Conservation (phyloP, 2,329 filamentous ascomycete genomes). For the Xylariaceae sp. region DNA sequence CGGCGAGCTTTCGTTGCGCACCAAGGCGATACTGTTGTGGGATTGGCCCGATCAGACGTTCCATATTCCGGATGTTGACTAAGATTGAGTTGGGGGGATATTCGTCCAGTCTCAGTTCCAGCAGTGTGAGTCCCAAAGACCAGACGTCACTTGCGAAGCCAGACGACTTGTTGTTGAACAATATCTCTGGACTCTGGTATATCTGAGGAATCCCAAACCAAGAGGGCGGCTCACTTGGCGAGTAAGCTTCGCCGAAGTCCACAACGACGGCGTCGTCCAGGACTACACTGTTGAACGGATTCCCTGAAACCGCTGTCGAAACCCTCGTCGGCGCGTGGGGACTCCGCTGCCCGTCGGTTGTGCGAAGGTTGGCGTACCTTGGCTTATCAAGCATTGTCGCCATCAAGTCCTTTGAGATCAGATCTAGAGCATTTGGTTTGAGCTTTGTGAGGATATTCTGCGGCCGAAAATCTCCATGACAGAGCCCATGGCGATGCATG, state of each 20-base stretch:
- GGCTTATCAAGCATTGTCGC: neutral
- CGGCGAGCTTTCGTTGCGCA: neutral
- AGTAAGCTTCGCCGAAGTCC: constrained; percentile 16
- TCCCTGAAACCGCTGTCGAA: neutral
- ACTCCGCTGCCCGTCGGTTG: neutral
- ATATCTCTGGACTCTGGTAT: constrained; percentile 14
- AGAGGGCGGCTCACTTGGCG: neutral
- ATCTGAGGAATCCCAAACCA: constrained; percentile 3
- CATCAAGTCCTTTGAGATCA: constrained; percentile 5
- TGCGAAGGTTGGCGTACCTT: neutral
- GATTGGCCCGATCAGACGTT: constrained; percentile 2
- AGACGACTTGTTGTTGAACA: neutral
- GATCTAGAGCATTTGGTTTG: constrained; percentile 2
- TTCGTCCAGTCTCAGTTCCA: constrained; percentile 7
- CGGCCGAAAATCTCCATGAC: constrained; percentile 14
- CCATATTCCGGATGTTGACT: neutral
- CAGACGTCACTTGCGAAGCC: constrained; percentile 11
- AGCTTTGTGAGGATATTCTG: constrained; percentile 14
- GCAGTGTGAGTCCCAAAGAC: constrained; percentile 11
- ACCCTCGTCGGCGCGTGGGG: constrained; percentile 4
- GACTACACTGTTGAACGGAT: neutral
- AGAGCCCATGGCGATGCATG: constrained; percentile 11
- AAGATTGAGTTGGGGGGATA: neutral
- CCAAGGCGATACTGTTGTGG: neutral
- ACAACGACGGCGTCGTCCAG: constrained; percentile 13